A percentile compares a stretch with the other conserved stretches of the same genome.
Evolutionary conservation across 2,329 filamentous ascomycete species (phyloP).

Genomic region (Penicillium sp.): DNA sequence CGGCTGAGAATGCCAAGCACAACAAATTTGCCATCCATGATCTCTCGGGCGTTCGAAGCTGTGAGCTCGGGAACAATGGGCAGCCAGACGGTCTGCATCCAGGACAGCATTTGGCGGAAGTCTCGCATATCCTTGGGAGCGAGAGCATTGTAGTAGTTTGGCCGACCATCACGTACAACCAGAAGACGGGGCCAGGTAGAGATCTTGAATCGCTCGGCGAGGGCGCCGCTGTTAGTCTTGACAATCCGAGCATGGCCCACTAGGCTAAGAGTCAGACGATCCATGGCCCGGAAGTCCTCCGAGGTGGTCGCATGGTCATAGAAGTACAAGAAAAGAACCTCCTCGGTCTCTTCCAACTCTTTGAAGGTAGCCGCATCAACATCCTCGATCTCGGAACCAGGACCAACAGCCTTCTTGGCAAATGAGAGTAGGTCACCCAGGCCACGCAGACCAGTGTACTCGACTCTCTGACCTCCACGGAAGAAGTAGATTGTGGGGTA

Average conservation of each 20-base stretch:
- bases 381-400: slow-evolving; percentile 75
- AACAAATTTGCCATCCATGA: slow-evolving; percentile 95
- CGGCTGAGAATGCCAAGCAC: slow-evolving; percentile 86
- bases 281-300: slow-evolving; percentile 88
- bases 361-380: slow-evolving; percentile 76
- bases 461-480: slow-evolving; percentile 84
- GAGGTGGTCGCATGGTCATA: slow-evolving; percentile 93
- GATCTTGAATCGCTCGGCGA: slow-evolving; percentile 87
- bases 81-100: slow-evolving; percentile 97
- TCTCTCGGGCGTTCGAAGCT: slow-evolving; percentile 84
- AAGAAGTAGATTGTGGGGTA: slow-evolving; percentile 95
- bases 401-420: slow-evolving; percentile 80
- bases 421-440: slow-evolving; percentile 87
- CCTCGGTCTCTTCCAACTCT: slow-evolving; percentile 85
- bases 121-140: slow-evolving; percentile 93
- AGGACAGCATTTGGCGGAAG: slow-evolving; percentile 73
- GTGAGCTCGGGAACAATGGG: slow-evolving; percentile 94
- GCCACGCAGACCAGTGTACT: slow-evolving; percentile 89
- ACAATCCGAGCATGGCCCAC: slow-evolving; percentile 91
- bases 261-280: slow-evolving; percentile 81
- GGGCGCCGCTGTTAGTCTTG: slow-evolving; percentile 77
- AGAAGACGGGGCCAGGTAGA: slow-evolving; percentile 94
- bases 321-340: slow-evolving; percentile 96
- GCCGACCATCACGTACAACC: slow-evolving; percentile 83
- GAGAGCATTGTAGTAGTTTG: slow-evolving; percentile 85